phyloP scores from a whole-genome alignment of 441 rosid genomes.

The Arabidopsis hybrid region DNA sequence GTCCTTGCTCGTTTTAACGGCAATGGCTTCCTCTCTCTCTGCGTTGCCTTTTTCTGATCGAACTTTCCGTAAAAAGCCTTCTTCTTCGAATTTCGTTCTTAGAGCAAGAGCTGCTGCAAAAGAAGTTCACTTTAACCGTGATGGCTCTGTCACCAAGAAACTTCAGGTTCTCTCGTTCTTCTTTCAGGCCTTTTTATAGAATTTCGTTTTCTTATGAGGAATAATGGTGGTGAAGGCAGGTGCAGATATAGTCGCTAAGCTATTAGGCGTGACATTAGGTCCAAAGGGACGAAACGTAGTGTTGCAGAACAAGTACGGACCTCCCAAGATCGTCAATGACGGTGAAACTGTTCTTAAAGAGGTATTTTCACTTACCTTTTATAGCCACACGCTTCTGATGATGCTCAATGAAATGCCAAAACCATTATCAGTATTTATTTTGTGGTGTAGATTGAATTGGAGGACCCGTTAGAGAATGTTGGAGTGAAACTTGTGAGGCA shows the following conservation, averaged over 20 bases:
- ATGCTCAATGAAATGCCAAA: constrained; percentile 12
- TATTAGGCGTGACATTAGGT: constrained; percentile 88
- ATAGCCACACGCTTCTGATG: constrained; percentile 1
- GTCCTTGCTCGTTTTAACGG: constrained; percentile 20
- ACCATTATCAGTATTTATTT: constrained; percentile 3
- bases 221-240: constrained; percentile 59
- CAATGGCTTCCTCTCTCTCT: constrained; percentile 52
- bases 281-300: constrained; percentile 95
- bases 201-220: constrained; percentile 7
- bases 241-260: constrained; percentile 78
- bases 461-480: constrained; percentile 89
- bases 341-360: constrained; percentile 92
- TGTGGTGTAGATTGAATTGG: constrained; percentile 77
- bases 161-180: constrained; percentile 62
- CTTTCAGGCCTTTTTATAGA: background rate
- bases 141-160: constrained; percentile 81
- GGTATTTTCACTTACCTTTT: constrained; percentile 43
- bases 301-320: constrained; percentile 88
- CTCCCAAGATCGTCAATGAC: constrained; percentile 92
- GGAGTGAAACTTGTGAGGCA: constrained; percentile 97
- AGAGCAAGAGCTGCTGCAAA: constrained; percentile 69
- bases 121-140: constrained; percentile 81
- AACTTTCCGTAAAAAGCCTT: constrained; percentile 39
- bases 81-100: constrained; percentile 35
- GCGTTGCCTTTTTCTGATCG: constrained; percentile 52